Evolutionary conservation across 2,329 filamentous ascomycete genomes (phyloP).

Genomic region (Hypoxylon sp.): DNA sequence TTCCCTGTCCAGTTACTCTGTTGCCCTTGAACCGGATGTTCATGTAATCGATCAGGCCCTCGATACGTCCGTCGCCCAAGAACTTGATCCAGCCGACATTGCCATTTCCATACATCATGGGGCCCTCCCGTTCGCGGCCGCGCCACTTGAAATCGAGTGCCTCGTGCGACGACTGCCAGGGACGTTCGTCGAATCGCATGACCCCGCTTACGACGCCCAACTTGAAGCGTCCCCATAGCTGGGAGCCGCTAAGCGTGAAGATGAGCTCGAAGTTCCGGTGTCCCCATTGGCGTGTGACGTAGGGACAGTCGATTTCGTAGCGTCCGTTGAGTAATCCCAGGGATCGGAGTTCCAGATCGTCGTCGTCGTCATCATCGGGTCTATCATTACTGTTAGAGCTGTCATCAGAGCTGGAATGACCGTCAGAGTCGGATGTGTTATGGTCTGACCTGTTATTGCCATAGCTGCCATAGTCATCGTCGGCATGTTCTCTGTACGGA

Average conservation of each 20-base stretch:
- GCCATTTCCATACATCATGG: slow-evolving; percentile 48
- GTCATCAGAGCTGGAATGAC: not conserved
- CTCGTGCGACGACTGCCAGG: slow-evolving; percentile 52
- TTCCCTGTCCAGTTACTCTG: slow-evolving; percentile 50
- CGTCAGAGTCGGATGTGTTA: not conserved
- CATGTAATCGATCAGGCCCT: slow-evolving; percentile 53
- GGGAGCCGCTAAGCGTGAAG: slow-evolving; percentile 57
- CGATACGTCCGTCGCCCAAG: slow-evolving; percentile 56
- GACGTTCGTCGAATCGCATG: slow-evolving; percentile 58
- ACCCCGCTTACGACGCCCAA: slow-evolving; percentile 60
- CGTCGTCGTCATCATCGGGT: slow-evolving; percentile 39
- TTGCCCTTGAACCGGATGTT: slow-evolving; percentile 51
- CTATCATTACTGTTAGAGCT: not conserved
- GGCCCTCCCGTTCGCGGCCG: slow-evolving; percentile 53
- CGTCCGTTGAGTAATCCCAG: slow-evolving; percentile 62
- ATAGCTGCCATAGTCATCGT: not conserved
- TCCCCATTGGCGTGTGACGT: slow-evolving; percentile 50
- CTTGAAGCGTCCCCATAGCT: slow-evolving; percentile 64
- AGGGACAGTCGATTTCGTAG: slow-evolving; percentile 57
- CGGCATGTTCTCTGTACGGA: slow-evolving; percentile 43
- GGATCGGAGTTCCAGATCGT: slow-evolving; percentile 40
- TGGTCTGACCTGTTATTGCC: not conserved
- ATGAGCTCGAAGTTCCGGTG: slow-evolving; percentile 54
- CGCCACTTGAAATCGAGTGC: slow-evolving; percentile 56
- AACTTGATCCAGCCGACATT: slow-evolving; percentile 57